Conservation (phyloP, 495 filamentous ascomycete genomes). For the Penicillium waksmanii region DNA sequence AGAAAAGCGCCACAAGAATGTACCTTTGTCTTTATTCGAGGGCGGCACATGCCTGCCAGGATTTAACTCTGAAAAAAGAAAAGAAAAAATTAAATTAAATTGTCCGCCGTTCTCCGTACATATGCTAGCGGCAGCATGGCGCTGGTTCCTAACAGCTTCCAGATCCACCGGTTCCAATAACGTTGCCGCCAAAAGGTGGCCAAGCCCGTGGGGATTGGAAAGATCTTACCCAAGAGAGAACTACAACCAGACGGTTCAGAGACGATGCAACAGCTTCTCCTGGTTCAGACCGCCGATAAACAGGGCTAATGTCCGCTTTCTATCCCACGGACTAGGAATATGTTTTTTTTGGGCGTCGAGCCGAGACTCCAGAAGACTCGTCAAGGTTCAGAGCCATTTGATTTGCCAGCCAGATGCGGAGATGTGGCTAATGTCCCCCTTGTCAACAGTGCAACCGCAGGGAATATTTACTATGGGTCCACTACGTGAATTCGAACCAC, state of each 20-base stretch:
- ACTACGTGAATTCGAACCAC: background rate
- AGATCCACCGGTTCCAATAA: conserved; percentile 9
- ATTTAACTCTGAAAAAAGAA: background rate
- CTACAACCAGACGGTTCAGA: conserved; percentile 7
- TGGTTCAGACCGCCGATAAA: conserved; percentile 1
- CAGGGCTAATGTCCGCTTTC: conserved; percentile 3
- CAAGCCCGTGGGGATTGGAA: conserved; percentile 13
- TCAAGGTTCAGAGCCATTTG: background rate
- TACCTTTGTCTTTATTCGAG: conserved; percentile 10
- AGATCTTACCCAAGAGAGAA: conserved; percentile 4
- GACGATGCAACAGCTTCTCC: background rate
- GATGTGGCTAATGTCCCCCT: conserved; percentile 1
- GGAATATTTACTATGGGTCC: background rate
- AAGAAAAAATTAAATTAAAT: background rate
- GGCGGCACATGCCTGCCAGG: background rate
- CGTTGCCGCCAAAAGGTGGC: background rate
- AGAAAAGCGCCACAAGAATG: background rate
- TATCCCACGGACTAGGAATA: background rate
- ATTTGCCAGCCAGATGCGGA: conserved; percentile 11
- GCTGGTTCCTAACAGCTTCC: conserved; percentile 16
- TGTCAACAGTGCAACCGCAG: conserved; percentile 1
- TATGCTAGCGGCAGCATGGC: conserved; percentile 8
- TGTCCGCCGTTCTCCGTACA: background rate
- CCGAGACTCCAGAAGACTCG: background rate
- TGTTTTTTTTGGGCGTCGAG: background rate